Percentiles rank a stretch among this genome's conserved stretches.
phyloP scores from a whole-genome alignment of 192 early-diverging fungal genomes.

The Coemansia sp. region DNA sequence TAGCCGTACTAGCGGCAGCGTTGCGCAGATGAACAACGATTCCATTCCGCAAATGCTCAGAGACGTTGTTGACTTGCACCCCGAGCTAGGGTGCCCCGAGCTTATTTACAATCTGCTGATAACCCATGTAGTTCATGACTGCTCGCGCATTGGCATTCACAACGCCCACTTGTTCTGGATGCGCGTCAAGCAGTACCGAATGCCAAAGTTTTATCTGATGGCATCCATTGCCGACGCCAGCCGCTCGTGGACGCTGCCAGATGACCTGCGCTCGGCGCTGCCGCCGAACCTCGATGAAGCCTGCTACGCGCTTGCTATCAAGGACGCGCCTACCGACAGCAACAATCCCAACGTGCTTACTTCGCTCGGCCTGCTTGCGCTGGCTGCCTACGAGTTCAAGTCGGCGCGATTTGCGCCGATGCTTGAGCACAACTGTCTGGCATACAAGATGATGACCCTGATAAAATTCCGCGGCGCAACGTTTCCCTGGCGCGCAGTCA shows the following conservation, averaged over 20 bases:
- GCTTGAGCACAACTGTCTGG: conserved; percentile 48
- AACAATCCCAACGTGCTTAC: conserved; percentile 17
- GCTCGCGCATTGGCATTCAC: conserved; percentile 48
- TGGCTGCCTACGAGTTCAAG: conserved; percentile 51
- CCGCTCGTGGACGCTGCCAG: conserved; percentile 49
- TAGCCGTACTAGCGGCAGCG: conserved; percentile 4
- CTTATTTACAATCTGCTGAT: conserved; percentile 52
- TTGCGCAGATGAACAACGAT: conserved; percentile 46
- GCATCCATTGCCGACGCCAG: conserved; percentile 47
- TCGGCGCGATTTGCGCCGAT: conserved; percentile 50
- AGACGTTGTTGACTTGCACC: conserved; percentile 37
- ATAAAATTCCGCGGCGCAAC: conserved; percentile 42
- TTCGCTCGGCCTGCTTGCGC: conserved; percentile 29
- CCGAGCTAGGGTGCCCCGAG: conserved; percentile 45
- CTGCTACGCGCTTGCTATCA: conserved; percentile 41
- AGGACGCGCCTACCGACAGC: conserved; percentile 13
- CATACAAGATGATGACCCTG: conserved; percentile 42
- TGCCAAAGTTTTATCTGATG: conserved; percentile 42
- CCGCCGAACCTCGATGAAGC: conserved; percentile 47
- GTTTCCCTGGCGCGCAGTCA: conserved; percentile 47
- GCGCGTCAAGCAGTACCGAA: conserved; percentile 40
- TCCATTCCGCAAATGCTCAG: conserved; percentile 35
- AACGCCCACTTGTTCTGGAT: conserved; percentile 46
- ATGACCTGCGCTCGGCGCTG: conserved; percentile 40
- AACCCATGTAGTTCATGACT: conserved; percentile 48